Base-by-base conservation (phyloP, 768 basidiomycete species). In the Suillus sp. region DNA sequence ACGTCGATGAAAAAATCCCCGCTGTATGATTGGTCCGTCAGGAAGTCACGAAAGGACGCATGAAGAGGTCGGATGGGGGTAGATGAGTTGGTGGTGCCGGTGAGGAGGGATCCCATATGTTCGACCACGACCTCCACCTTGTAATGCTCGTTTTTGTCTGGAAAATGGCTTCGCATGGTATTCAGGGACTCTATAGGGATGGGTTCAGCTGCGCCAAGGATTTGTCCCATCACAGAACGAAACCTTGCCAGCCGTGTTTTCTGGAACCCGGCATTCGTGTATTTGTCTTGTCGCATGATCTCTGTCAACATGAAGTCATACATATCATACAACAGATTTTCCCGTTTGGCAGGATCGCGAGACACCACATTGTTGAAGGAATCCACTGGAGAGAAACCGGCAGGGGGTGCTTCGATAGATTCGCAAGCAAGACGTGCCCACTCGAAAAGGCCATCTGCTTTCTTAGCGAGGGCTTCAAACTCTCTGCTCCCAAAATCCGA, bases 41-140 rank as follows among this genome's bases (percentile, higher is more conserved):
- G 65, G 60, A 70, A 76, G 14, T 76, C 75, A 20, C 56, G 55
- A 56, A 75, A 72, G 10, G 74, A 75, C 20, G 72, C 48, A 43
- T 75, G 74, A 27, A 74, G 62, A 13, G 67, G 64, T n/a, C 61
- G 65, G 47, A 72, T 59, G 18, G 65, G 59, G 3, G 30, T 38
- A 11, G 35, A 61, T 10, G 65, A 51, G 22, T 35, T 45, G n/a
- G 20, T 42, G 7, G 50, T 53, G 35, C 65, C 62, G 43, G 62
- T 64, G 35, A 70, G 11, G 43, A 65, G 37, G 40, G 65, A 47
- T 5, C 58, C 64, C 61, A 65, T 58, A 6, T 27, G 57, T 9
- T 38, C 45, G 7, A 65, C 14, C 14, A 62, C 47, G n/a, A 61
- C 54, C 22, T 64, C 63, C 42, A 64, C 63, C 3, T 47, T 45